Base-by-base conservation (phyloP, 495 filamentous ascomycete genomes). In the Copromyces sp. region DNA sequence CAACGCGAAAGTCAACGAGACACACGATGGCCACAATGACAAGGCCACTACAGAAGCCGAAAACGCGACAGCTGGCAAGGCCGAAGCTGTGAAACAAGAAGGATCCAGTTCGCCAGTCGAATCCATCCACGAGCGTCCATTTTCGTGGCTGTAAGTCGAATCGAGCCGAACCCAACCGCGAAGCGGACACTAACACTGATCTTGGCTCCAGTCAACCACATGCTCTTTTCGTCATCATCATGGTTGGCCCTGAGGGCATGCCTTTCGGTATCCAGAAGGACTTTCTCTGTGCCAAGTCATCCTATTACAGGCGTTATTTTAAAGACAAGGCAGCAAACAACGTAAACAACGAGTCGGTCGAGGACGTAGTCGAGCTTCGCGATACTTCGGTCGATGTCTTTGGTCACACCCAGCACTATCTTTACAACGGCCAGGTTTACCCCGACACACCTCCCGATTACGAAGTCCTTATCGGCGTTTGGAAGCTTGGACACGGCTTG, bases 261-360 rank as follows among this genome's bases (percentile, higher is more conserved):
- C 83, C 86, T n/a, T 88, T 84, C 38, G 86, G 84, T 29, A 84
- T 88, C 70, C 86, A 87, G 73, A 86, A 85, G 70, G 85, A 87
- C 74, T 86, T 86, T 71, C 81, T 88, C 16, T 83, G 82, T 45
- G 79, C 83, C 20, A 86, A 86, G 69, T 87, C 85, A 0, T 73
- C 83, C 6, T 83, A 78, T 72, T 88, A 84, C 74, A 80, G 76
- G 7, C 70, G 80, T 11, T 77, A 80, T 53, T 87, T 87, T 61
- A 74, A 75, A n/a, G 78, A 79, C 20, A 79, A 75, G n/a, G 68
- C 73, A n/a, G 29, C 53, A 17, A 61, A 69, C 70, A 39, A 72
- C 39, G 29, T 24, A 17, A 61, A 69, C 70, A 39, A 72, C 39
- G 71, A 80, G 7, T 74, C 78, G 39, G 73, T 86, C 59, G 86